Conservation (phyloP, 495 filamentous ascomycete species). For the Niebla homalea region DNA sequence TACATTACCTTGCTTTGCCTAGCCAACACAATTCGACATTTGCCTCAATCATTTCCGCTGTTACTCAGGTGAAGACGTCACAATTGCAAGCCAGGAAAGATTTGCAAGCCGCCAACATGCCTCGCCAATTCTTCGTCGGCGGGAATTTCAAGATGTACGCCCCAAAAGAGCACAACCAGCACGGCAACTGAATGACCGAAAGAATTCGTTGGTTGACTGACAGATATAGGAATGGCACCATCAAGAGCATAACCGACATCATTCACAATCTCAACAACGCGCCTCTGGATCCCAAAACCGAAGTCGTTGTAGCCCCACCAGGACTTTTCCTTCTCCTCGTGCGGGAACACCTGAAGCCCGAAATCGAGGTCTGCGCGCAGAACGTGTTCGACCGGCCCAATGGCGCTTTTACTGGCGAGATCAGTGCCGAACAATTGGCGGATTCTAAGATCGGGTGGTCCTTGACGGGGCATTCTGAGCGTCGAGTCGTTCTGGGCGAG, state of each 20-base stretch:
- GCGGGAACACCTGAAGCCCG: conserved; percentile 52
- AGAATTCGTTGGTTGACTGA: neutral
- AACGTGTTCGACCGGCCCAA: conserved; percentile 95
- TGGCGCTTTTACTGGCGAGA: conserved; percentile 95
- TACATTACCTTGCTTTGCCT: too few relatives aligned
- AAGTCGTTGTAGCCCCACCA: conserved; percentile 89
- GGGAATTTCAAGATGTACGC: conserved; percentile 98
- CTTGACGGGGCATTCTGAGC: conserved; percentile 86
- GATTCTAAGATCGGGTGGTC: conserved; percentile 80
- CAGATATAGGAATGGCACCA: conserved; percentile 70
- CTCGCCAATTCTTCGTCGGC: conserved; percentile 97
- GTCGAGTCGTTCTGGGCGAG: conserved; percentile 76
- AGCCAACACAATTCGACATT: too few relatives aligned
- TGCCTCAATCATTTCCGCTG: too few relatives aligned
- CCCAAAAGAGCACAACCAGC: neutral
- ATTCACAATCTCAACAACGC: conserved; percentile 75
- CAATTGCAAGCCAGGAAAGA: too few relatives aligned
- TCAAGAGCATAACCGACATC: conserved; percentile 73
- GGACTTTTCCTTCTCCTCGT: conserved; percentile 80
- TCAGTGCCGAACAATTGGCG: conserved; percentile 77
- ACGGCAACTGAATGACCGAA: neutral
- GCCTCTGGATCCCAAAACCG: conserved; percentile 53
- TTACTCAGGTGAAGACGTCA: too few relatives aligned
- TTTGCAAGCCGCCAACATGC: conserved; percentile 40
- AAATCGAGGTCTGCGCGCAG: conserved; percentile 76